phyloP scores from a whole-genome alignment of 1,284 basidiomycete genomes.

The Ustilago cynodontis region DNA sequence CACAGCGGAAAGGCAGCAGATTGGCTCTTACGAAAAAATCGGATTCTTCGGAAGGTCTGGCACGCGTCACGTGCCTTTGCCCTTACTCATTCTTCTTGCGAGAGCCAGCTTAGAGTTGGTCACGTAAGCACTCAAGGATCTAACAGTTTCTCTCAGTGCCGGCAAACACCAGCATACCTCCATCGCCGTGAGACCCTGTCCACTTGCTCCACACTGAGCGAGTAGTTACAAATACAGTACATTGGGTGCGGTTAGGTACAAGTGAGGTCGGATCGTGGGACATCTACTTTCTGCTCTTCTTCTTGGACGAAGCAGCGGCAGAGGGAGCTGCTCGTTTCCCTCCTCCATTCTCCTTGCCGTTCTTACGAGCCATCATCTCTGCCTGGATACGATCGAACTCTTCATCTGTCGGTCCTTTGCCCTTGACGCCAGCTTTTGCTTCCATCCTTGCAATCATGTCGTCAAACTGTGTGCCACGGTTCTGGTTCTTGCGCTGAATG shows the following conservation, averaged over 20 bases:
- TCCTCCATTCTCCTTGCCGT: constrained; percentile 35
- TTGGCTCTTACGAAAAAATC: constrained; percentile 38
- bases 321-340: constrained; percentile 37
- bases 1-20: constrained; percentile 9
- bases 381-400: constrained; percentile 56
- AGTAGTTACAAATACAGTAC: constrained; percentile 36
- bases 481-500: constrained; percentile 53
- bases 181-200: no score
- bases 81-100: background rate
- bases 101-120: background rate
- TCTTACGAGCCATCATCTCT: constrained; percentile 48
- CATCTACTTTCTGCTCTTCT: constrained; percentile 43
- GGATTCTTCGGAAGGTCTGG: constrained; percentile 27
- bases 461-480: constrained; percentile 55
- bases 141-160: background rate
- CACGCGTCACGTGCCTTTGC: constrained; percentile 33
- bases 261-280: background rate
- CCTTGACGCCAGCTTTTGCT: constrained; percentile 53
- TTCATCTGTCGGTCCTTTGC: constrained; percentile 46
- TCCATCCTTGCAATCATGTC: constrained; percentile 62
- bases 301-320: constrained; percentile 25
- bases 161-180: background rate
- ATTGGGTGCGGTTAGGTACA: background rate
- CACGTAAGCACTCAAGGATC: constrained; percentile 2
- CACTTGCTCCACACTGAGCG: background rate